phyloP scores from a whole-genome alignment of 768 basidiomycete species.

The Rhodotorula kratochvilovae region DNA sequence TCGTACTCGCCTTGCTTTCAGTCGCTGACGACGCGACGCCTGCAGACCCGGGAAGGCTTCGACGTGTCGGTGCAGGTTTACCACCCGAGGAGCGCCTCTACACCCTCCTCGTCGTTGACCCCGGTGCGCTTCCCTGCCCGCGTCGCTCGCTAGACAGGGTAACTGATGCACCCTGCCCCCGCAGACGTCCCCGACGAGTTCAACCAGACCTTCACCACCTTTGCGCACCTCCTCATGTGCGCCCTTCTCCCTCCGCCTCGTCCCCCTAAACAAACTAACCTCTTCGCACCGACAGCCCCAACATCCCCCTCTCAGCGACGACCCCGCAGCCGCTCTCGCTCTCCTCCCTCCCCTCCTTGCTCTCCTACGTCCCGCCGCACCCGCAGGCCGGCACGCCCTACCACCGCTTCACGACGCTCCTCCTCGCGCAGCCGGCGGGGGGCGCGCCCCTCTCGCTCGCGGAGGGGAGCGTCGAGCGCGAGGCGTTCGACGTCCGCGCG shows the following conservation, averaged over 20 bases:
- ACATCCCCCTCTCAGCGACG: slow-evolving; percentile 63
- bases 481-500: slow-evolving; percentile 59
- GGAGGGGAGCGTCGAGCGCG: slow-evolving; percentile 1
- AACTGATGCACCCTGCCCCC: slow-evolving; percentile 10
- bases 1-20: neutral
- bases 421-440: slow-evolving; percentile 62
- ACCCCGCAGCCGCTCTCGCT: slow-evolving; percentile 22
- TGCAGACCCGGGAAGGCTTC: slow-evolving; percentile 63
- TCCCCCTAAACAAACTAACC: neutral
- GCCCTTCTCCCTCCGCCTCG: slow-evolving; percentile 41
- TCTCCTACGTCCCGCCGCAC: slow-evolving; percentile 78
- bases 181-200: slow-evolving; percentile 76
- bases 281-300: slow-evolving; percentile 57
- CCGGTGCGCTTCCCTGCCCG: slow-evolving; percentile 55
- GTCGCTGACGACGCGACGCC: neutral
- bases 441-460: neutral
- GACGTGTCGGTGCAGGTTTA: slow-evolving; percentile 69
- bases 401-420: slow-evolving; percentile 77
- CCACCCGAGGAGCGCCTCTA: slow-evolving; percentile 74
- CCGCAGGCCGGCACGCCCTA: slow-evolving; percentile 82
- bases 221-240: slow-evolving; percentile 81
- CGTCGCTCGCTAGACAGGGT: neutral
- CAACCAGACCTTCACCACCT: slow-evolving; percentile 62
- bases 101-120: slow-evolving; percentile 83
- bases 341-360: slow-evolving; percentile 41